phyloP scores from a whole-genome alignment of 345 rosid species.

The Turritis glabra region DNA sequence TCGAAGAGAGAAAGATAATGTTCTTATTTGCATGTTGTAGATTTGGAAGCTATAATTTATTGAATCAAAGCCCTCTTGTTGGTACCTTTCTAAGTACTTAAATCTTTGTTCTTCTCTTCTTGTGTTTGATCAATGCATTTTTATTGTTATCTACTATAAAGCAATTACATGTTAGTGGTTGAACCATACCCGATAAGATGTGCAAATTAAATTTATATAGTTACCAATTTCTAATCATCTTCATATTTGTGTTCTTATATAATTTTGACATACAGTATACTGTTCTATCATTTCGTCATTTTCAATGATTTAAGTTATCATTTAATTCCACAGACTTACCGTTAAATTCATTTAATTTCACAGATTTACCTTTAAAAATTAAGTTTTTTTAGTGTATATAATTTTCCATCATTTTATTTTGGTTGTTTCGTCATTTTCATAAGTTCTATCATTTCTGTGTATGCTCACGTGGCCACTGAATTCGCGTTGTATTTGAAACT shows the following conservation, averaged over 20 bases:
- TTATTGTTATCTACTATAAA: not conserved
- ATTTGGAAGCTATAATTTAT: constrained; percentile 6
- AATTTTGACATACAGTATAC: not conserved
- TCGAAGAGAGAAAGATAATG: not conserved
- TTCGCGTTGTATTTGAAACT: too few relatives aligned
- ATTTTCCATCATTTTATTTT: too few relatives aligned
- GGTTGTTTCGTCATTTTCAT: too few relatives aligned
- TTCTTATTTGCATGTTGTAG: constrained; percentile 15
- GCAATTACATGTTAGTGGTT: constrained; percentile 11
- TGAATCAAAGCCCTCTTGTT: not conserved
- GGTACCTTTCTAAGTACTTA: constrained; percentile 1
- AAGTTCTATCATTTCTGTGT: too few relatives aligned
- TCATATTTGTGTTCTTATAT: not conserved
- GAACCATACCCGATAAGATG: not conserved
- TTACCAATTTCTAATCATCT: not conserved
- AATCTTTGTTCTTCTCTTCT: not conserved
- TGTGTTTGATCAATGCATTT: not conserved
- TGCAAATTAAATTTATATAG: not conserved
- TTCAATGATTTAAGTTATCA: not conserved
- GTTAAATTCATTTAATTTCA: too few relatives aligned
- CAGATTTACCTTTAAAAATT: too few relatives aligned
- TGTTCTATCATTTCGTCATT: not conserved
- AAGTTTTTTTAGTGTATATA: too few relatives aligned
- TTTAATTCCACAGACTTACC: not conserved
- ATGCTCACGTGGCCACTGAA: too few relatives aligned